Evolutionary conservation across 1,139 yeast genomes (phyloP).

Genomic region (Pneumocystis wakefieldiae): DNA sequence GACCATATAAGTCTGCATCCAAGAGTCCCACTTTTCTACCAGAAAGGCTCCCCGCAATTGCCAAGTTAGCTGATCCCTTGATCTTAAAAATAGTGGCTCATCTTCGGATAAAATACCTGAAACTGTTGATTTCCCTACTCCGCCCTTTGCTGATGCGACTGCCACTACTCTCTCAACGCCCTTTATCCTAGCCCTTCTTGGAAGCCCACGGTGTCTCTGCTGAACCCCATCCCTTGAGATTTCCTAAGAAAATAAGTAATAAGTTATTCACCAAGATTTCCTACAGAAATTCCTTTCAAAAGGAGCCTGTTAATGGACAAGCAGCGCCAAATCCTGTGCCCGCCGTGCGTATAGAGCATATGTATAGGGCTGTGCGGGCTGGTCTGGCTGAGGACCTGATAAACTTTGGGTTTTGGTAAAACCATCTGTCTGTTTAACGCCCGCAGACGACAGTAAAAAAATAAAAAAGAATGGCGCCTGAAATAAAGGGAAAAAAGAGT

Average conservation of each 20-base stretch:
- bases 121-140: conserved; percentile 49
- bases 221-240: conserved; percentile 10
- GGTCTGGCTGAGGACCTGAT: too few relatives aligned
- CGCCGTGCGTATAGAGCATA: not conserved
- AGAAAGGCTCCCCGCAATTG: conserved; percentile 40
- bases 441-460: not conserved
- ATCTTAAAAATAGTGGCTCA: not conserved
- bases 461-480: not conserved
- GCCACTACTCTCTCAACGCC: conserved; percentile 48
- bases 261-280: not conserved
- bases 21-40: conserved; percentile 54
- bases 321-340: not conserved
- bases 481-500: not conserved
- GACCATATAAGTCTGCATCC: conserved; percentile 77
- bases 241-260: not conserved
- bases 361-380: not conserved
- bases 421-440: too few relatives aligned
- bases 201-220: conserved; percentile 16
- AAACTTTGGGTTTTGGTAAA: too few relatives aligned
- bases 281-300: not conserved
- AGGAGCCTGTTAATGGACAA: not conserved
- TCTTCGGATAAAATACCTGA: conserved; percentile 17
- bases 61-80: conserved; percentile 38
- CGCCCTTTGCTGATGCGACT: conserved; percentile 71
- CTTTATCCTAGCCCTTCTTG: conserved; percentile 22